These are phyloP conservation scores for Atkinsonella texensis DNA, from an alignment of 2,329 filamentous ascomycete species.

Conservation along the genomic window DNA sequence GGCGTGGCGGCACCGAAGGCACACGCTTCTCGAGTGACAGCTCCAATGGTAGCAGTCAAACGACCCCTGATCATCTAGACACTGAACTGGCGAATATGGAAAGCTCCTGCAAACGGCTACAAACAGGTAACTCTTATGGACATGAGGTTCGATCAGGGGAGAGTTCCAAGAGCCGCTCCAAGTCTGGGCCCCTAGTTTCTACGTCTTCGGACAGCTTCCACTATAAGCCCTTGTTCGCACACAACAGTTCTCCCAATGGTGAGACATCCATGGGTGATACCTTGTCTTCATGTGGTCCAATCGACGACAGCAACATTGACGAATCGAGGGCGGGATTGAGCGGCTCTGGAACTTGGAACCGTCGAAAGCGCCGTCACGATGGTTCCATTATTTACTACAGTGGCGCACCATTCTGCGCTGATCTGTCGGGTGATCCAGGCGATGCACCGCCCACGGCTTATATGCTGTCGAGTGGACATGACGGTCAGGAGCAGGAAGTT, in stretches of 20 bases:
- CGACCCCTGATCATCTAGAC: conserved; percentile 37
- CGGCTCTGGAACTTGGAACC: conserved; percentile 35
- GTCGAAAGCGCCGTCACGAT: conserved; percentile 45
- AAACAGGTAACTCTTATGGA: conserved; percentile 23
- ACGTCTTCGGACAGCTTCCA: conserved; percentile 40
- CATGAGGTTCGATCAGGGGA: conserved; percentile 23
- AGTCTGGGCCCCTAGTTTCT: conserved; percentile 25
- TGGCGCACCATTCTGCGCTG: conserved; percentile 68
- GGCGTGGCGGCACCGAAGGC: conserved; percentile 57
- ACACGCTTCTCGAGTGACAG: conserved; percentile 56
- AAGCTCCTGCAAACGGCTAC: conserved; percentile 33
- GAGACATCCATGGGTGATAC: conserved; percentile 37
- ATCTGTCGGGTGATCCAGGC: conserved; percentile 57
- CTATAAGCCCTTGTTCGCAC: conserved; percentile 52
- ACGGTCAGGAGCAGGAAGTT: conserved; percentile 14
- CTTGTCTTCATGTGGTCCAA: conserved; percentile 33
- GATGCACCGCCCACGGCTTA: conserved; percentile 36
- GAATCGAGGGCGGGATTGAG: conserved; percentile 35
- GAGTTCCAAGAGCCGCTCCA: conserved; percentile 26
- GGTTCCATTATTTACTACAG: conserved; percentile 78
- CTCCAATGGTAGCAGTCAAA: conserved; percentile 35
- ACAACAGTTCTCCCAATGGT: conserved; percentile 33
- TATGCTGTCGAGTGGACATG: conserved; percentile 33
- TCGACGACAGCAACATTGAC: conserved; percentile 36
- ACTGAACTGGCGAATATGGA: conserved; percentile 30